Percentiles rank a stretch among this genome's conserved stretches.
Conservation (phyloP, 805 yeast genomes). For the Saturnispora galanensis region DNA sequence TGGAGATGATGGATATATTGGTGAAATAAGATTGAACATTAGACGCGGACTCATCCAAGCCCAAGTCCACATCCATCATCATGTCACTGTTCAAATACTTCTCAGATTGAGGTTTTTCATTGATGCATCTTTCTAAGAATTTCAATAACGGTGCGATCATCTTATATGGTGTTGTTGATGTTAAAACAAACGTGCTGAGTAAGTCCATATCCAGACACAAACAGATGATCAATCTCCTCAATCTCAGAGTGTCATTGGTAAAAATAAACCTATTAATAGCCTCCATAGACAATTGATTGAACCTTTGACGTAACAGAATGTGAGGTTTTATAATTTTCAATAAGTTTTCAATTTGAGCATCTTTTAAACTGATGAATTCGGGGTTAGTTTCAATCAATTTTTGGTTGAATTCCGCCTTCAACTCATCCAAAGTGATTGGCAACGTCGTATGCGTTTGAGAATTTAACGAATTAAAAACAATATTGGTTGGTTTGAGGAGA, state of each 20-base stretch:
- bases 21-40: conserved; percentile 52
- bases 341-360: conserved; percentile 44
- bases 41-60: conserved; percentile 50
- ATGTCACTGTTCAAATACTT: conserved; percentile 13
- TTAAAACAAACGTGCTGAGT: conserved; percentile 34
- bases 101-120: conserved; percentile 10
- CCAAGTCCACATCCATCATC: conserved; percentile 21
- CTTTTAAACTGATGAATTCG: conserved; percentile 41
- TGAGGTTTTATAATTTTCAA: conserved; percentile 36
- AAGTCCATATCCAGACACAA: conserved; percentile 34
- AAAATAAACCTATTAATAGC: conserved; percentile 29
- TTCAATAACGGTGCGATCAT: conserved; percentile 37
- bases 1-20: conserved; percentile 53
- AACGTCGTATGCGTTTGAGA: not conserved
- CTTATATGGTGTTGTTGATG: conserved; percentile 33
- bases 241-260: conserved; percentile 32
- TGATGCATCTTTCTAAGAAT: conserved; percentile 37
- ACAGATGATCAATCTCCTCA: conserved; percentile 44
- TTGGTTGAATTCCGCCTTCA: conserved; percentile 13
- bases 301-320: conserved; percentile 33
- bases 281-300: conserved; percentile 29
- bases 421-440: conserved; percentile 9
- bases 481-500: conserved; percentile 14
- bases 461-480: conserved; percentile 4
- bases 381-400: conserved; percentile 31